Evolutionary conservation across 192 early-diverging fungal species (phyloP).

Genomic region (Lobosporangium transversale): DNA sequence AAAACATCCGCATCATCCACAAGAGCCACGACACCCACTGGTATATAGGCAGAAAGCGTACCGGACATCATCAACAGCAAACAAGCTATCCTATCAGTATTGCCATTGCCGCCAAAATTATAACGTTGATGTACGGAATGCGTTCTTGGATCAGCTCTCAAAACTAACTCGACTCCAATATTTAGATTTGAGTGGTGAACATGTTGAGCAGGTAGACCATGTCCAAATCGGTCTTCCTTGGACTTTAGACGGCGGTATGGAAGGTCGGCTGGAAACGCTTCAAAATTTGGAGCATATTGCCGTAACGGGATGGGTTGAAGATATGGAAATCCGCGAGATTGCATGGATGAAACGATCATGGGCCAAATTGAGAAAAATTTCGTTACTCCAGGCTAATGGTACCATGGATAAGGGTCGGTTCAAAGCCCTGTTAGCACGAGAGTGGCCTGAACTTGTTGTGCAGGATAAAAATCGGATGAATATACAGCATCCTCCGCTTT

Average conservation of each 20-base stretch:
- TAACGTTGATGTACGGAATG: background rate
- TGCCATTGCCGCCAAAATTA: background rate
- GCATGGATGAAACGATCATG: conserved; percentile 34
- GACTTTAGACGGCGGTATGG: conserved; percentile 12
- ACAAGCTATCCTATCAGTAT: background rate
- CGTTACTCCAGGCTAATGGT: conserved; percentile 10
- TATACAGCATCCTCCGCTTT: conserved; percentile 8
- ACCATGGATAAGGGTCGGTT: conserved; percentile 3
- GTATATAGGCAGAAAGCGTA: background rate
- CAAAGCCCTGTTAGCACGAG: conserved; percentile 5
- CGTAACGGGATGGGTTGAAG: conserved; percentile 28
- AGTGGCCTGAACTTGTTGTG: conserved; percentile 19
- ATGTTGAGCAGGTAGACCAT: conserved; percentile 21
- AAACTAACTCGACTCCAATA: conserved; percentile 9
- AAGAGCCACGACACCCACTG: background rate
- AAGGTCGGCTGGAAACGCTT: background rate
- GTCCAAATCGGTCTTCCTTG: conserved; percentile 28
- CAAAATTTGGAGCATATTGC: conserved; percentile 23
- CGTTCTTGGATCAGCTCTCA: conserved; percentile 16
- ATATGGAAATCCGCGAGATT: conserved; percentile 22
- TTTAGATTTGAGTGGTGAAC: conserved; percentile 33
- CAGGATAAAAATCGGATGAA: conserved; percentile 29
- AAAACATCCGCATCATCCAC: background rate
- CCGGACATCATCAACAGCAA: no score
- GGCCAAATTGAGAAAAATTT: conserved; percentile 5